Percentiles rank a stretch among this genome's conserved stretches.
Conservation (phyloP, 164 flowering plant species). For the Houttuynia cordata region DNA sequence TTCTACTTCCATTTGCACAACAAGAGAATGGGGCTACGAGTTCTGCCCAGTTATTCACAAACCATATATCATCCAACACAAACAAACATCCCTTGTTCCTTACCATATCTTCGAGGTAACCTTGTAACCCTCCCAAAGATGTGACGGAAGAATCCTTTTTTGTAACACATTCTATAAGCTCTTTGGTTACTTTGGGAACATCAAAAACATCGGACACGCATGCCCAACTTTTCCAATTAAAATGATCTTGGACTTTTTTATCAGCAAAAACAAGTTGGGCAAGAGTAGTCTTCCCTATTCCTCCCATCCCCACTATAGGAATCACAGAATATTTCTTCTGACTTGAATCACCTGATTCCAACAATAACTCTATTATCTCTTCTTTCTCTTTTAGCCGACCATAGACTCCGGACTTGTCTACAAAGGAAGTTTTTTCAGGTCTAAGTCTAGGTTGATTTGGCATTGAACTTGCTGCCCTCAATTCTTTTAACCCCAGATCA, state of each 20-base stretch:
- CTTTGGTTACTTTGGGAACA: background rate
- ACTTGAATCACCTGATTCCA: background rate
- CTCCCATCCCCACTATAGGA: constrained; percentile 5
- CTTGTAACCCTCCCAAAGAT: background rate
- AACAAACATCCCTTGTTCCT: background rate
- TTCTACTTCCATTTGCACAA: constrained; percentile 6
- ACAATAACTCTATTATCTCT: background rate
- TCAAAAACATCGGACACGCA: constrained; percentile 5
- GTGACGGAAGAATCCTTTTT: background rate
- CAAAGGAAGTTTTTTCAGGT: background rate
- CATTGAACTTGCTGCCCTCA: background rate
- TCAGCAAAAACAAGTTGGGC: constrained; percentile 4
- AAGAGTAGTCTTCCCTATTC: constrained; percentile 2
- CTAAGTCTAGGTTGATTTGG: background rate
- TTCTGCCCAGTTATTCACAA: background rate
- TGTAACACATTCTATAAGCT: constrained; percentile 1
- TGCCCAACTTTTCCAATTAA: background rate
- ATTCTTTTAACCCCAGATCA: background rate
- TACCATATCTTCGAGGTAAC: background rate
- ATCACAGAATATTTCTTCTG: background rate
- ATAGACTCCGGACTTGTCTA: background rate
- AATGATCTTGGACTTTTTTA: background rate
- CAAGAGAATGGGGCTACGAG: background rate
- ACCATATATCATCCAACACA: constrained; percentile 6
- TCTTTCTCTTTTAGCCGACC: background rate